Evolutionary conservation across 768 basidiomycete genomes (phyloP).

Genomic region (Dioszegia aurantiaca): DNA sequence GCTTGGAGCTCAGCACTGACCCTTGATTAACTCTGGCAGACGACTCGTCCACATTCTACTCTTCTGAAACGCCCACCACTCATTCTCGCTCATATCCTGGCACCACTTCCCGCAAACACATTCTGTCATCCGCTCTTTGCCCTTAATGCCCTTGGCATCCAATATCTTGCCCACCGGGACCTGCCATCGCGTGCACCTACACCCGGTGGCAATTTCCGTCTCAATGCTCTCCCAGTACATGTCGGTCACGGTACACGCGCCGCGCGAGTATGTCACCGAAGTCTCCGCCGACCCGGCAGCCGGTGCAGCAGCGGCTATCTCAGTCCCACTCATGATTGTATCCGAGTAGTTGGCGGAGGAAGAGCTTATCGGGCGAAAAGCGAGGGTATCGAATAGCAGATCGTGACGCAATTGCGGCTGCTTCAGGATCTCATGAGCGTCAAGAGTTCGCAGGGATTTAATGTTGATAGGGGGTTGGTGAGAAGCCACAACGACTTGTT

Average conservation of each 20-base stretch:
- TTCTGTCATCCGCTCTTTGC: slow-evolving; percentile 10
- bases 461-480: slow-evolving; percentile 72
- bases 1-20: slow-evolving; percentile 27
- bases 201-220: slow-evolving; percentile 73
- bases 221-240: slow-evolving; percentile 81
- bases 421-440: slow-evolving; percentile 76
- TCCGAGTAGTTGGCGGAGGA: slow-evolving; percentile 24
- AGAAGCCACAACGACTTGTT: slow-evolving; percentile 27
- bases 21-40: slow-evolving; percentile 36
- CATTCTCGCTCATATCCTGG: slow-evolving; percentile 24
- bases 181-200: slow-evolving; percentile 55
- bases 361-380: slow-evolving; percentile 50
- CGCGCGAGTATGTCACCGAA: no score
- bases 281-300: not conserved
- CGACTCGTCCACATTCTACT: slow-evolving; percentile 29
- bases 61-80: slow-evolving; percentile 30
- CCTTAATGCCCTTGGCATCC: slow-evolving; percentile 5
- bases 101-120: slow-evolving; percentile 42
- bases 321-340: slow-evolving; percentile 6
- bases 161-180: slow-evolving; percentile 6
- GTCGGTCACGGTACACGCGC: slow-evolving; percentile 60
- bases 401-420: slow-evolving; percentile 92
- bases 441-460: slow-evolving; percentile 77
- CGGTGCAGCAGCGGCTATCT: not conserved
- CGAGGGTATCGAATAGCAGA: slow-evolving; percentile 69